phyloP scores from a whole-genome alignment of 768 basidiomycete genomes.

The Mycena rosella region DNA sequence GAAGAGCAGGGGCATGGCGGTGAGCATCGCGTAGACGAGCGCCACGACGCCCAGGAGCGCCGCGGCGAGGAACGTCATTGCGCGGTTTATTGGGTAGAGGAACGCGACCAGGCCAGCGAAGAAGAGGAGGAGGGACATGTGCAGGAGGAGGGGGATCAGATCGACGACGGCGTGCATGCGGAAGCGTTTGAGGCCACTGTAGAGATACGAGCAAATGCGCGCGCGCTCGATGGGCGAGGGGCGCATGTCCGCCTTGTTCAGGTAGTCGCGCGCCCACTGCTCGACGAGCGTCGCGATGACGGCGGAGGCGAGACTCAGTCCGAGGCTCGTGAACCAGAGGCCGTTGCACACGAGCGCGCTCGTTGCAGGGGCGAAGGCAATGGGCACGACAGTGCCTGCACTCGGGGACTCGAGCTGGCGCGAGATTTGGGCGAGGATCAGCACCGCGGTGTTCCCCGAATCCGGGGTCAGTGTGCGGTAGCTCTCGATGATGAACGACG shows the following conservation, averaged over 20 bases:
- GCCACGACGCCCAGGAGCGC: not conserved
- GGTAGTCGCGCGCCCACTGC: constrained; percentile 19
- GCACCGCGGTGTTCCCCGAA: constrained; percentile 1
- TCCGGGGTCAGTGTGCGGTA: constrained; percentile 34
- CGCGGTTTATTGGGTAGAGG: not conserved
- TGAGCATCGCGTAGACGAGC: constrained; percentile 20
- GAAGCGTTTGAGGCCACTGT: constrained; percentile 17
- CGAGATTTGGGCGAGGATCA: constrained; percentile 27
- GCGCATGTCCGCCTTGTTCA: constrained; percentile 12
- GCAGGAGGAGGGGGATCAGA: constrained; percentile 31
- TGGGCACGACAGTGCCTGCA: not conserved
- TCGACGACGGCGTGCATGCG: constrained; percentile 23
- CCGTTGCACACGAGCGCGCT: constrained; percentile 13
- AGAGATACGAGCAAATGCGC: not conserved
- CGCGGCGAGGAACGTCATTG: not conserved
- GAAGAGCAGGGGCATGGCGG: constrained; percentile 17
- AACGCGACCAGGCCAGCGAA: constrained; percentile 5
- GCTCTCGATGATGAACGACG: constrained; percentile 39
- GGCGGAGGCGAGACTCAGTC: constrained; percentile 9
- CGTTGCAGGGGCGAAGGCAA: not conserved
- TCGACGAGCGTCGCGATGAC: constrained; percentile 18
- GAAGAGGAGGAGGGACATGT: not conserved
- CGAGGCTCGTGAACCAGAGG: constrained; percentile 14
- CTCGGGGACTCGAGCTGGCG: constrained; percentile 13
- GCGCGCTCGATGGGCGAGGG: constrained; percentile 1